A percentile compares a stretch with the other conserved stretches of the same genome.
phyloP scores from a whole-genome alignment of 2,329 filamentous ascomycete species.

The Beauveria scarabaeidicola region DNA sequence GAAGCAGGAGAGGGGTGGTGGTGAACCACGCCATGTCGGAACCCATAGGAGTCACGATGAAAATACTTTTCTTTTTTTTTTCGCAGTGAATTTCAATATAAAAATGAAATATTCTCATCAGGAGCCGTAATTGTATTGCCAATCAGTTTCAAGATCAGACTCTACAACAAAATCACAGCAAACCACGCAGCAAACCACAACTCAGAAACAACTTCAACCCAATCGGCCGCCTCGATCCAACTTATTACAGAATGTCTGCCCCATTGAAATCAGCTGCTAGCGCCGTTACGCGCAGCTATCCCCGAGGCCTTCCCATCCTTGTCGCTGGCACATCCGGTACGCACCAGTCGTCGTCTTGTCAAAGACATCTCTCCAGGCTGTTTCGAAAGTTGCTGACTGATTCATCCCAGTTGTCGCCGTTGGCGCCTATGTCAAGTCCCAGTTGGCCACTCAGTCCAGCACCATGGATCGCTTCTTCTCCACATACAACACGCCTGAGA shows the following conservation, averaged over 20 bases:
- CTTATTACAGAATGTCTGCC: not conserved
- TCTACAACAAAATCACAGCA: not conserved
- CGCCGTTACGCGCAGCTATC: constrained; percentile 4
- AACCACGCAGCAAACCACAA: not conserved
- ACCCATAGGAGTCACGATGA: not conserved
- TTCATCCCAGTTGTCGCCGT: constrained; percentile 14
- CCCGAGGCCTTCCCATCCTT: constrained; percentile 1
- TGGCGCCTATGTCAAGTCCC: constrained; percentile 24
- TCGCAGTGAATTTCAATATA: not conserved
- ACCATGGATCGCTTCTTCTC: constrained; percentile 30
- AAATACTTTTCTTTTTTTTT: not conserved
- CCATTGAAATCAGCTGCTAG: constrained; percentile 3
- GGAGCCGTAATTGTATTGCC: not conserved
- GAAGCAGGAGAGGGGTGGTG: constrained; percentile 3
- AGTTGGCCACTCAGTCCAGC: constrained; percentile 24
- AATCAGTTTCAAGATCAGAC: not conserved
- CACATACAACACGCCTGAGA: constrained; percentile 29
- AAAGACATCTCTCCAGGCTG: no score
- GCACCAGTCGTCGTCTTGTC: not conserved
- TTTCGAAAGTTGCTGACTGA: not conserved
- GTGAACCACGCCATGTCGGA: constrained; percentile 11
- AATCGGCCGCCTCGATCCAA: not conserved
- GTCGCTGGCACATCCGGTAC: constrained; percentile 6
- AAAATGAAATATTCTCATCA: not conserved
- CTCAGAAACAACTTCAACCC: not conserved